Evolutionary conservation across 164 flowering plant genomes (phyloP).

Genomic region (Umbilicus rupestris): DNA sequence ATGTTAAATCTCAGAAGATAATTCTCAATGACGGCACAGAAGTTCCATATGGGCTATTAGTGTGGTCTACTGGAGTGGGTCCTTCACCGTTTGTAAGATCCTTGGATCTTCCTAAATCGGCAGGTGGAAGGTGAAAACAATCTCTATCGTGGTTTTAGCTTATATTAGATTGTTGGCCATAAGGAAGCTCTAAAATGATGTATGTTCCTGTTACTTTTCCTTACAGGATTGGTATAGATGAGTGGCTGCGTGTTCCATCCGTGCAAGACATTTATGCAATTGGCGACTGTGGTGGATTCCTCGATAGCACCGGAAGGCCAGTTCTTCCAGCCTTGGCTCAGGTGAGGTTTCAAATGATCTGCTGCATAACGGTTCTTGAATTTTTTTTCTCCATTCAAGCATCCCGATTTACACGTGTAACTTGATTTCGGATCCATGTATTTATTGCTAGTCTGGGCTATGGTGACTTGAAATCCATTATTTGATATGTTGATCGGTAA

Average conservation of each 20-base stretch:
- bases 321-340: constrained; percentile 95
- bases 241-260: constrained; percentile 86
- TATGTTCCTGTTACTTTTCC: not conserved
- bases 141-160: not conserved
- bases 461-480: not conserved
- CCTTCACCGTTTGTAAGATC: constrained; percentile 64
- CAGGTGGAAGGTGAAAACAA: constrained; percentile 72
- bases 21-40: constrained; percentile 81
- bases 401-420: not conserved
- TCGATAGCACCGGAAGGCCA: constrained; percentile 79
- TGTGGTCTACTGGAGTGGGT: constrained; percentile 99
- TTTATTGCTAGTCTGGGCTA: not conserved
- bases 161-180: not conserved
- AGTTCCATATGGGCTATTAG: constrained; percentile 89
- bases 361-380: not conserved
- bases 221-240: constrained; percentile 85
- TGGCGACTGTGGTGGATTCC: constrained; percentile 92
- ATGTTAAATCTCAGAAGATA: constrained; percentile 64
- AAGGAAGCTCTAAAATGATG: not conserved
- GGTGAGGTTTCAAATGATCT: constrained; percentile 26
- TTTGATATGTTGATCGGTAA: not conserved
- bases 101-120: constrained; percentile 60
- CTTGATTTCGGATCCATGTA: not conserved
- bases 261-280: constrained; percentile 73
- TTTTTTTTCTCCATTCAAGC: not conserved